Base-by-base conservation (phyloP, 176 grass and related monocot species). In the Oropetium thomaeum region DNA sequence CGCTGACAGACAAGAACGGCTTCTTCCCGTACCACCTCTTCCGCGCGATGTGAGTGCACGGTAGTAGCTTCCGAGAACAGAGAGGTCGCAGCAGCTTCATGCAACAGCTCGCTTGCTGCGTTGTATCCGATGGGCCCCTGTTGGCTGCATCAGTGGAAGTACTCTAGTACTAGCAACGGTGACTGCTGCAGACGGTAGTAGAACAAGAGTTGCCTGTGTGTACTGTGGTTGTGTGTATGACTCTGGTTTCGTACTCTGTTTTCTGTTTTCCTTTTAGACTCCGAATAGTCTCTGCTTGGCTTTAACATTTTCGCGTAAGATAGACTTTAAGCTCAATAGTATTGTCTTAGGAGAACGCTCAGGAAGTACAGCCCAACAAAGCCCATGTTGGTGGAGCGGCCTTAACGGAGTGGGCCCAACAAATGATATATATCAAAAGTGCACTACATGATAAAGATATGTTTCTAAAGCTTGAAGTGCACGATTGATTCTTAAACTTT, bases 1-100 rank as follows among this genome's bases (percentile, higher is more conserved):
- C 85, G 77, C 58, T 87, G 20, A 83, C 37, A 41, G 85, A 87
- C 74, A 83, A 78, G 79, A 78, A 83, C 68, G 85, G 85, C 68
- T 62, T 53, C 79, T 87, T 87, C 79, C 85, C 85, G 37, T 87
- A 83, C 74, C 85, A 87, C 74, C 79, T 87, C 33, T 87, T 87
- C 73, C 32, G 60, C 17, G 22, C 32, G 2, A 26, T 43, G 30
- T 82, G 73, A 77, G 32, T n/a, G n/a, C n/a, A n/a, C n/a, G n/a
- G n/a, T n/a, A n/a, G n/a, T n/a, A n/a, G n/a, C n/a, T n/a, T n/a
- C n/a, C n/a, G n/a, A n/a, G n/a, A 76, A n/a, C 41, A 17, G 42
- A 10, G 16, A 14, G 16, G 37, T 32, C 26, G 59, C 51, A 13
- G 73, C 65, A 27, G 66, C 73, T 34, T 5, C 19, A 41, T 5